Evolutionary conservation across 2,329 filamentous ascomycete species (phyloP).

Genomic region (Botrytis porri): DNA sequence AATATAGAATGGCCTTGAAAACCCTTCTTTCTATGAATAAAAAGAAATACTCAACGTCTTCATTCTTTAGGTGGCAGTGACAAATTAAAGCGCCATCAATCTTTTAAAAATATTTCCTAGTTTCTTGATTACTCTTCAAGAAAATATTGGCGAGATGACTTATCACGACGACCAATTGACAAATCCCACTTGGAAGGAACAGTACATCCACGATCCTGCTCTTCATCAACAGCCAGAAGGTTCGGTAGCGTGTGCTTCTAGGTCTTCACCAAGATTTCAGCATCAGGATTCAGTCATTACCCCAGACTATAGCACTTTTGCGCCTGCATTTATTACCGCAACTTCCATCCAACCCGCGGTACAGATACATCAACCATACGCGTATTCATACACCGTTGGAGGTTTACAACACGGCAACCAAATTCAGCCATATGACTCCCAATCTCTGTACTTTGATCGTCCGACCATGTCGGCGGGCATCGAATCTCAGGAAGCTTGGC

Average conservation of each 20-base stretch:
- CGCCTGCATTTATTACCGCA: neutral
- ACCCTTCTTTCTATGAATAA: neutral
- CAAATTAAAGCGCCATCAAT: neutral
- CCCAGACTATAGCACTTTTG: neutral
- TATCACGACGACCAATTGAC: neutral
- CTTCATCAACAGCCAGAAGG: neutral
- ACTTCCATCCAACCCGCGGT: neutral
- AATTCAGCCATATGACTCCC: neutral
- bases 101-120: too few species aligned
- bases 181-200: neutral
- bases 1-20: neutral
- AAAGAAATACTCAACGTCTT: neutral
- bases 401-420: rapidly evolving
- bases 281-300: neutral
- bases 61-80: neutral
- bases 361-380: neutral
- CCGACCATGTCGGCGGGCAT: neutral
- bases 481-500: neutral
- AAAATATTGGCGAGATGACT: neutral
- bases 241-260: neutral
- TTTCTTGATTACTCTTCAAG: neutral
- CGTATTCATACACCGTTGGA: neutral
- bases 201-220: rapidly evolving
- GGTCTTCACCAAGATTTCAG: neutral
- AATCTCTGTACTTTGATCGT: neutral